Evolutionary conservation across 148 eudicot species (phyloP).

Genomic region (Arbutus unedo): DNA sequence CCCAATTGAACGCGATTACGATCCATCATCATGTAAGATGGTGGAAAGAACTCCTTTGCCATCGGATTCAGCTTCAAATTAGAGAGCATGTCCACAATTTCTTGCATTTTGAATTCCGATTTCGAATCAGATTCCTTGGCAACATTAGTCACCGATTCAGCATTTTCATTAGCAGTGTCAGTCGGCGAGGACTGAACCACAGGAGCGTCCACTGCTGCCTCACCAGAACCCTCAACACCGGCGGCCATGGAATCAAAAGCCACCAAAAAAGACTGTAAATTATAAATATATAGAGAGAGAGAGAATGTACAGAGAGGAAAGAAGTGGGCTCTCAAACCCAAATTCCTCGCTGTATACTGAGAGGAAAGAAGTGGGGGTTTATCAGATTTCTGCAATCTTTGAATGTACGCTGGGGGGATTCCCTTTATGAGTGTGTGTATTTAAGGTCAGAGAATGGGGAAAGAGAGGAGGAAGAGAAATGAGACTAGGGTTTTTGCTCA

Average conservation of each 20-base stretch:
- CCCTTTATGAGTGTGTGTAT: not conserved
- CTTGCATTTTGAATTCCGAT: constrained; percentile 58
- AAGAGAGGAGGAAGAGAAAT: constrained; percentile 18
- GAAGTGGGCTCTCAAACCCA: not conserved
- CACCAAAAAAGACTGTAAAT: not conserved
- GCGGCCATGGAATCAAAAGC: constrained; percentile 41
- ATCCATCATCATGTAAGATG: constrained; percentile 31
- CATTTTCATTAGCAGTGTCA: constrained; percentile 17
- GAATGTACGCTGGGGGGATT: not conserved
- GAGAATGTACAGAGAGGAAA: constrained; percentile 12
- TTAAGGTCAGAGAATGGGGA: not conserved
- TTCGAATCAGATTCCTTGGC: constrained; percentile 42
- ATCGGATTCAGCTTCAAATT: constrained; percentile 70
- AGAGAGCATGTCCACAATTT: constrained; percentile 57
- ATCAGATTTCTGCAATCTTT: constrained; percentile 18
- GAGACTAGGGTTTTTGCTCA: constrained; percentile 22
- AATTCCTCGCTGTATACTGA: constrained; percentile 12
- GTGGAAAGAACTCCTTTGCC: constrained; percentile 87
- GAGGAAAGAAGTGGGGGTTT: constrained; percentile 14
- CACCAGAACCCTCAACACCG: constrained; percentile 36
- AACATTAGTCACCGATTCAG: constrained; percentile 11
- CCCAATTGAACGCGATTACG: constrained; percentile 35
- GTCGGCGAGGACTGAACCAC: constrained; percentile 37
- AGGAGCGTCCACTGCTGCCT: constrained; percentile 42
- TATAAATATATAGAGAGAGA: not conserved